Conservation (phyloP, 495 filamentous ascomycete genomes). For the Darksidea phi region DNA sequence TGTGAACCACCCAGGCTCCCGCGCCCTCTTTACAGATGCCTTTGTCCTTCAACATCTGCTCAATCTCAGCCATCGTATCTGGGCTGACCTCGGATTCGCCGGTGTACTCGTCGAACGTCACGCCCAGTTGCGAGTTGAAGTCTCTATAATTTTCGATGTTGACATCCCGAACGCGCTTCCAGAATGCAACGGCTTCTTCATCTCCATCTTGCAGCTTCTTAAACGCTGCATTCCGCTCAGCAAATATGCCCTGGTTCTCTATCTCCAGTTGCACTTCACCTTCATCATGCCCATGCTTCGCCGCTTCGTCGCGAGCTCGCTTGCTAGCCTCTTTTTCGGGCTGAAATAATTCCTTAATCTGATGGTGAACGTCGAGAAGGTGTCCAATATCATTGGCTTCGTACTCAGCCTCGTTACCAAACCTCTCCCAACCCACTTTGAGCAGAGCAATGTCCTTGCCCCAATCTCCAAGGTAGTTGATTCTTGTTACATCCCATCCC, state of each 20-base stretch:
- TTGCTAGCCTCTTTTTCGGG: conserved; percentile 24
- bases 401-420: conserved; percentile 59
- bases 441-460: conserved; percentile 66
- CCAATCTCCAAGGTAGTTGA: conserved; percentile 70
- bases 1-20: conserved; percentile 20
- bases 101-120: conserved; percentile 30
- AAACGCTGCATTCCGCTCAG: conserved; percentile 26
- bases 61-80: conserved; percentile 56
- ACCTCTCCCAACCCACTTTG: conserved; percentile 58
- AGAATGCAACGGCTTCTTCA: conserved; percentile 21
- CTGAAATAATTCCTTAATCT: conserved; percentile 43
- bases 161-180: conserved; percentile 19
- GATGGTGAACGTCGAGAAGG: conserved; percentile 63
- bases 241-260: conserved; percentile 19
- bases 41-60: conserved; percentile 42
- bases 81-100: conserved; percentile 43
- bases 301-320: conserved; percentile 14
- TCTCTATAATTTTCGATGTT: conserved; percentile 21
- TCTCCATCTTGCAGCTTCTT: conserved; percentile 24
- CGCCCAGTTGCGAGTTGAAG: conserved; percentile 18
- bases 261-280: conserved; percentile 12
- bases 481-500: conserved; percentile 49
- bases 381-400: conserved; percentile 61
- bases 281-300: conserved; percentile 4
- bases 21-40: conserved; percentile 19